These are phyloP conservation scores for Parathielavia appendiculata DNA, from an alignment of 495 filamentous ascomycete genomes.

Conservation along the genomic window DNA sequence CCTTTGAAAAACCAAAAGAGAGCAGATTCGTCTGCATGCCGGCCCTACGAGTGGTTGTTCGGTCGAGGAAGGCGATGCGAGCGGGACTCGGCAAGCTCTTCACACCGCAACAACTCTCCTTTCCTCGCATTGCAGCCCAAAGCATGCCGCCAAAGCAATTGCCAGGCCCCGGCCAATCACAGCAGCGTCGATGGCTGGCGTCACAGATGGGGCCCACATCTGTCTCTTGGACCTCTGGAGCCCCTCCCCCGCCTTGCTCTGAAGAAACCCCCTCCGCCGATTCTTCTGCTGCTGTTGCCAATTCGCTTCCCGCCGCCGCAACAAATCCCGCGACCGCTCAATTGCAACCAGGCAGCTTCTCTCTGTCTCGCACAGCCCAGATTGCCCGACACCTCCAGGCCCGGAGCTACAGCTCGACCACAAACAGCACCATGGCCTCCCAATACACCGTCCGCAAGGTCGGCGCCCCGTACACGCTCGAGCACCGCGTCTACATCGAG, in stretches of 20 bases:
- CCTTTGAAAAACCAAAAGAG: not conserved
- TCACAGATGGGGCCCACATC: slow-evolving; percentile 27
- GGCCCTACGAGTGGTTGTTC: slow-evolving; percentile 22
- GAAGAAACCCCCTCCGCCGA: slow-evolving; percentile 17
- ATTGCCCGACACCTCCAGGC: slow-evolving; percentile 50
- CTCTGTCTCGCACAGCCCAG: slow-evolving; percentile 47
- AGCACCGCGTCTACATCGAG: slow-evolving; percentile 96
- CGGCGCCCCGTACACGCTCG: slow-evolving; percentile 83
- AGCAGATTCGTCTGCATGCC: slow-evolving; percentile 20
- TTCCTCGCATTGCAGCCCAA: slow-evolving; percentile 14
- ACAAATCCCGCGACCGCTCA: slow-evolving; percentile 27
- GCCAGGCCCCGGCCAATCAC: slow-evolving; percentile 33
- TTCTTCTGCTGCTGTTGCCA: slow-evolving; percentile 8
- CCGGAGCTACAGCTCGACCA: slow-evolving; percentile 18
- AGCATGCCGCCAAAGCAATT: slow-evolving; percentile 21
- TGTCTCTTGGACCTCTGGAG: slow-evolving; percentile 16
- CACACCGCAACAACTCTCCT: slow-evolving; percentile 7
- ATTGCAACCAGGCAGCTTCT: slow-evolving; percentile 37
- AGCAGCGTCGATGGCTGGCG: slow-evolving; percentile 25
- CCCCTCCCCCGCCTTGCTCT: slow-evolving; percentile 41
- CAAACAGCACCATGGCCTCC: slow-evolving; percentile 47
- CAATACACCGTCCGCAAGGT: slow-evolving; percentile 74
- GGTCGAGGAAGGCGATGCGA: slow-evolving; percentile 16
- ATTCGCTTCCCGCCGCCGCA: slow-evolving; percentile 11
- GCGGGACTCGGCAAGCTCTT: slow-evolving; percentile 5